phyloP scores from a whole-genome alignment of 1,284 basidiomycete genomes.

The Microstroma glucosiphilum region DNA sequence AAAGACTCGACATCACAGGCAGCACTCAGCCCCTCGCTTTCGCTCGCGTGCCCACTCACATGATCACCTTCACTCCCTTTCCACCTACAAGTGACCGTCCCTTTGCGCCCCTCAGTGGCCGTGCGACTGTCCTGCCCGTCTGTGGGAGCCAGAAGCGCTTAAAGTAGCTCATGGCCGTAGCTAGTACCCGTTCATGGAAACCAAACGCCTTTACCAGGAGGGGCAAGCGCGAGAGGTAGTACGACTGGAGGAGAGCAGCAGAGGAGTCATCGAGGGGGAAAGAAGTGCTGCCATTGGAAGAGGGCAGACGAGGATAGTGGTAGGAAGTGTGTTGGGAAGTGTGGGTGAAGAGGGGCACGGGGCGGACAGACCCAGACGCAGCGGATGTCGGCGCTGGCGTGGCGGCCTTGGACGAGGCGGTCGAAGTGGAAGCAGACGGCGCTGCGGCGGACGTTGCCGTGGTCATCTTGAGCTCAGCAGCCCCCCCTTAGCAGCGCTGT shows the following conservation, averaged over 20 bases:
- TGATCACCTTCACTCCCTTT: constrained; percentile 48
- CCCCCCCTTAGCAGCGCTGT: no score
- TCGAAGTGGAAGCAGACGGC: no score
- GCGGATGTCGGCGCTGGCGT: no score
- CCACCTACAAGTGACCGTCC: not conserved
- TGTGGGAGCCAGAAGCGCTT: constrained; percentile 69
- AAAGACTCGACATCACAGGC: no score
- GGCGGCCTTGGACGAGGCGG: no score
- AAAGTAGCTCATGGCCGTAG: constrained; percentile 82
- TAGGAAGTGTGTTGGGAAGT: not conserved
- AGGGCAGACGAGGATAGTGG: not conserved
- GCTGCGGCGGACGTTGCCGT: no score
- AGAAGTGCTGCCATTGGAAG: not conserved
- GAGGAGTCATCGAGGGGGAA: not conserved
- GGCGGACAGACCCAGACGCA: not conserved
- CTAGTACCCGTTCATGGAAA: constrained; percentile 84
- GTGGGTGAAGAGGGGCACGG: not conserved
- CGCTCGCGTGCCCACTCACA: no score
- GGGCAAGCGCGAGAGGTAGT: constrained; percentile 80
- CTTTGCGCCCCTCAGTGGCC: not conserved
- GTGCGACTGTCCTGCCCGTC: not conserved
- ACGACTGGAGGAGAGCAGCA: constrained; percentile 29
- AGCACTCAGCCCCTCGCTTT: no score
- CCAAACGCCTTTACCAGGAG: constrained; percentile 77
- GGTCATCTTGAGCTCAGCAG: no score